Evolutionary conservation across 73 alveolate species (phyloP), one percentile per base, ranked within the genome.

Genomic region (Uronychia binucleata): DNA sequence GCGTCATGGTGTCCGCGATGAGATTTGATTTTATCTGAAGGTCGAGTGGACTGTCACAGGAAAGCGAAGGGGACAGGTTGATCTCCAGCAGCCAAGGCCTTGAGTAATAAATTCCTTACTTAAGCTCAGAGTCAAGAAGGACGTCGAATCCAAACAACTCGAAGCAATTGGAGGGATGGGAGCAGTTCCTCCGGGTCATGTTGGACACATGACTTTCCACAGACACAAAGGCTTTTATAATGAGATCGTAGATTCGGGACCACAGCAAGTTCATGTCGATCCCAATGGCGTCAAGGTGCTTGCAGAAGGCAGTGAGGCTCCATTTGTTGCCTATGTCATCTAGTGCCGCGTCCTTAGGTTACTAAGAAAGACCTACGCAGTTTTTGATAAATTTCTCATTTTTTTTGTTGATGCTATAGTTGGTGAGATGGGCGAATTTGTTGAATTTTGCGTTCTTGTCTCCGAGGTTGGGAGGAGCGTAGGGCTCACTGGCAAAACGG

Each of bases 41-140:
- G 90, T 95, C 98, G 0, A 83, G 35, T 78, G 97, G 97, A 77
- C 98, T 87, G 89, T 93, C 94, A 57, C 95, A 90, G 31, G 96
- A 96, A 26, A 96, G 80, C 0, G 97, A 88, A 33, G 99, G 99
- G 28, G 97, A 92, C 34, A 94, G 83, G 85, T 96, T 96, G 30
- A 94, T 97, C 90, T 96, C 99, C 89, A 96, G 80, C n/a, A 96
- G 92, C 98, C 98, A 96, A 1, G 99, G 98, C 58, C 93, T 95
- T 28, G 67, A 46, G 5, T 46, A 46, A 46, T 11, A 19, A 46
- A 46, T 11, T 46, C n/a, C 19, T 46, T 46, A 46, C 67, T 91
- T 95, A 14, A 93, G 92, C 57, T 90, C 83, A 83, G 93, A 88
- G 86, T 92, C 95, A 28, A 92, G 0, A 11, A 92, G 75, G 11